Percentiles rank a stretch among this genome's conserved stretches.
Evolutionary conservation across 202 grass and related monocot species (phyloP).

Genomic region (Schoenoplectus tabernaemontani): DNA sequence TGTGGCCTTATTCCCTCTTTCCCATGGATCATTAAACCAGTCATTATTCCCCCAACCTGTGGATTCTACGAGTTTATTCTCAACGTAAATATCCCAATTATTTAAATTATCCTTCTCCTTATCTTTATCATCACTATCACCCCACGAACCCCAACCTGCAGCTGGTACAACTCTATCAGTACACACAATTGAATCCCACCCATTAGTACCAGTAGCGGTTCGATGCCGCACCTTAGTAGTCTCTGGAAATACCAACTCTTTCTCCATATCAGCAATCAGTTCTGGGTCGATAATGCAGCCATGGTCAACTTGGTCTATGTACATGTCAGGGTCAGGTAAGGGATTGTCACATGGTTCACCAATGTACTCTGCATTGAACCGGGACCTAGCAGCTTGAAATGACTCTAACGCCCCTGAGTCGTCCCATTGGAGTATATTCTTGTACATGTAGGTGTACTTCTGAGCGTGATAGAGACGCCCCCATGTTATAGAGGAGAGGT

Average conservation of each 20-base stretch:
- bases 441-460: slow-evolving; percentile 31
- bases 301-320: slow-evolving; percentile 50
- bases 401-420: slow-evolving; percentile 58
- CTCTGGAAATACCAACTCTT: slow-evolving; percentile 21
- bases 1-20: background rate
- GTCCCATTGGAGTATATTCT: slow-evolving; percentile 50
- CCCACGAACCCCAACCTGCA: slow-evolving; percentile 24
- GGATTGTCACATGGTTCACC: slow-evolving; percentile 38
- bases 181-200: slow-evolving; percentile 23
- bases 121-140: slow-evolving; percentile 12
- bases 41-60: slow-evolving; percentile 29
- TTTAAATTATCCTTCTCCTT: slow-evolving; percentile 25
- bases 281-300: slow-evolving; percentile 40
- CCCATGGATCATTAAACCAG: slow-evolving; percentile 5
- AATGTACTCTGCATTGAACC: slow-evolving; percentile 53
- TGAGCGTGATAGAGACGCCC: slow-evolving; percentile 49
- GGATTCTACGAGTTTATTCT: slow-evolving; percentile 32
- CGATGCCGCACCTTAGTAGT: background rate
- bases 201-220: background rate
- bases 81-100: slow-evolving; percentile 55
- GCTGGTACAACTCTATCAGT: slow-evolving; percentile 14
- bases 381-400: slow-evolving; percentile 48
- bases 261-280: slow-evolving; percentile 45
- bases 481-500: slow-evolving; percentile 56
- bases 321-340: slow-evolving; percentile 40